Percentiles rank a stretch among this genome's conserved stretches.
These are phyloP conservation scores for Phtheirospermum japonicum DNA, from an alignment of 257 asterid species.

Conservation along the genomic window DNA sequence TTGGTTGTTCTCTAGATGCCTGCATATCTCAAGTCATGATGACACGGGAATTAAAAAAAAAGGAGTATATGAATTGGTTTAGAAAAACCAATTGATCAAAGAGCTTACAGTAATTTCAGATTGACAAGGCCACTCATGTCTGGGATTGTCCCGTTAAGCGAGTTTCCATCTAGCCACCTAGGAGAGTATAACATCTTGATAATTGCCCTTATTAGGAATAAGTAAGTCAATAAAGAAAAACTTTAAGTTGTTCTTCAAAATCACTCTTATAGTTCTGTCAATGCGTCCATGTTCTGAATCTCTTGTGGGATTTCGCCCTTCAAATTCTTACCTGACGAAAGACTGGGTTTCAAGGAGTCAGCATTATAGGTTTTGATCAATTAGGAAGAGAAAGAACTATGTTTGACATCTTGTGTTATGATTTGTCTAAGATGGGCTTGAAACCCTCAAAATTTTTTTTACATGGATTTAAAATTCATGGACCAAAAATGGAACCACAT, in stretches of 20 bases:
- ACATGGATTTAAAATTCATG: no score
- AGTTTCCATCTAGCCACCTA: slow-evolving; percentile 90
- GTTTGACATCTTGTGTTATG: no score
- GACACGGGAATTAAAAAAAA: slow-evolving; percentile 10
- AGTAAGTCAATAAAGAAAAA: no score
- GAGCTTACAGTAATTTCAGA: slow-evolving; percentile 70
- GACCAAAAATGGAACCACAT: no score
- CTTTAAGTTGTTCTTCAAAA: neutral
- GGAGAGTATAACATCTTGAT: slow-evolving; percentile 12
- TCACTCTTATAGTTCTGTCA: slow-evolving; percentile 76
- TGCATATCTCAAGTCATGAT: slow-evolving; percentile 38
- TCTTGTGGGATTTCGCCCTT: slow-evolving; percentile 70
- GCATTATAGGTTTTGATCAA: slow-evolving; percentile 9
- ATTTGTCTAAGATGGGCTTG: no score
- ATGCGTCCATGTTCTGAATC: slow-evolving; percentile 69
- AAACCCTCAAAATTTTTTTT: no score
- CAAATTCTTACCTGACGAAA: slow-evolving; percentile 67
- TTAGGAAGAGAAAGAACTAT: no score
- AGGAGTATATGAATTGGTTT: neutral
- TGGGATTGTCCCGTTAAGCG: slow-evolving; percentile 64
- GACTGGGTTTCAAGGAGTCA: slow-evolving; percentile 47
- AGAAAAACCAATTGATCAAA: neutral
- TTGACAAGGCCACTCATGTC: slow-evolving; percentile 75
- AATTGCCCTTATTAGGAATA: neutral
- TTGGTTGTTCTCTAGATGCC: slow-evolving; percentile 90